These are phyloP conservation scores for Dichotomopilus funicola DNA, from an alignment of 2,329 filamentous ascomycete species.

Conservation along the genomic window DNA sequence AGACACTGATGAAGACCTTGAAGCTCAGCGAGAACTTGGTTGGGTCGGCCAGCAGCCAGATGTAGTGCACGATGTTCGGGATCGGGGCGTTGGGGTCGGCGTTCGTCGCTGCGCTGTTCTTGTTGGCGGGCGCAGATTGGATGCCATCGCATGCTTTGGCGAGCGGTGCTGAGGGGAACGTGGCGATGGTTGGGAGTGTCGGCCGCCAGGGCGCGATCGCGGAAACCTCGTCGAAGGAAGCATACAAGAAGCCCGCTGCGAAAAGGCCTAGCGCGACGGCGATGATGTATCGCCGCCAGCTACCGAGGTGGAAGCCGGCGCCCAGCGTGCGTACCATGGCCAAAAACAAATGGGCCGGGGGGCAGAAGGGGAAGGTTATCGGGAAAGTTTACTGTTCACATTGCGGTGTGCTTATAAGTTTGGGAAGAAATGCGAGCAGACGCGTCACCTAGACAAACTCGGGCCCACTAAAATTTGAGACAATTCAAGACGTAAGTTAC, in stretches of 20 bases:
- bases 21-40: slow-evolving; percentile 20
- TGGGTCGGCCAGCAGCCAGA: slow-evolving; percentile 21
- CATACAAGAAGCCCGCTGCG: not conserved
- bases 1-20: slow-evolving; percentile 23
- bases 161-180: slow-evolving; percentile 4
- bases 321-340: not conserved
- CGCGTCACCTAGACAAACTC: too few species aligned
- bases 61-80: slow-evolving; percentile 26
- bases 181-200: not conserved
- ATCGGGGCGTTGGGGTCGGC: slow-evolving; percentile 10
- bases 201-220: not conserved
- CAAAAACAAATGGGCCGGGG: not conserved
- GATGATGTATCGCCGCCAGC: slow-evolving; percentile 1
- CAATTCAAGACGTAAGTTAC: too few species aligned
- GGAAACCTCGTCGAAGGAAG: slow-evolving; percentile 2
- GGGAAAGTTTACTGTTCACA: not conserved
- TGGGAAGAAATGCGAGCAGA: too few species aligned
- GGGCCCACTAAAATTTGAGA: too few species aligned
- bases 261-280: not conserved
- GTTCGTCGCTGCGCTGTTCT: not conserved
- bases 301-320: not conserved
- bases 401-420: not conserved
- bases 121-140: not conserved
- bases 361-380: not conserved
- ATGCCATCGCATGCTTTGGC: slow-evolving; percentile 6